Base-by-base conservation (phyloP, 495 filamentous ascomycete genomes). In the Hypoxylon lienhwacheense region DNA sequence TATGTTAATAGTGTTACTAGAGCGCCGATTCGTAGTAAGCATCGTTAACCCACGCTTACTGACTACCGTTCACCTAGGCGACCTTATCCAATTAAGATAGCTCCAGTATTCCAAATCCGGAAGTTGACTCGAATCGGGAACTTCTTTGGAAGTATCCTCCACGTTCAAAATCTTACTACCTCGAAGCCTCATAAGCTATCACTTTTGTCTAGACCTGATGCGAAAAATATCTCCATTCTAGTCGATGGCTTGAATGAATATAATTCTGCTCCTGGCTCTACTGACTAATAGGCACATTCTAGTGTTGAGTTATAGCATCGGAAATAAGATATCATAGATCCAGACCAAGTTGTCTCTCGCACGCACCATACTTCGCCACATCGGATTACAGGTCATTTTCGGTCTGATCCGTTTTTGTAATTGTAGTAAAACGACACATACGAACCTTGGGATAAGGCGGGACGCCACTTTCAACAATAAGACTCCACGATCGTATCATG, bases 21-120 rank as follows among this genome's bases (percentile, higher is more conserved):
- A 43, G 34, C 7, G 19, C 16, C 42, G 20, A 12, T 19, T 36
- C 52, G 37, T 61, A 61, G 58, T 61, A 61, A 61, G 58, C 58
- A 3, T 20, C 20, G 42, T 52, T 34, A 47, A 35, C 32, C 54
- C 41, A 40, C 15, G 33, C 46, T 55, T 55, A 51, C 35, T 14
- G 29, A 32, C 43, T 52, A 4, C 46, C 37, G 19, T 40, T 52
- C 41, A 22, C 37, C 29, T 21, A 61, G 57, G 47, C 43, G 53
- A 48, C 48, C 47, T 36, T 43, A 5, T 47, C 47, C 28, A 42
- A 25, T 61, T 44, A 10, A 53, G 47, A 41, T 52, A 44, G 12
- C 31, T 39, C 47, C 52, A 31, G 17, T 14, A 52, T 32, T 21
- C 58, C 52, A 28, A 52, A 61, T 47, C 14, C 14, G 47, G 52